These are phyloP conservation scores for Oxytropis ochrocephala DNA, from an alignment of 306 rosid species.

Conservation along the genomic window DNA sequence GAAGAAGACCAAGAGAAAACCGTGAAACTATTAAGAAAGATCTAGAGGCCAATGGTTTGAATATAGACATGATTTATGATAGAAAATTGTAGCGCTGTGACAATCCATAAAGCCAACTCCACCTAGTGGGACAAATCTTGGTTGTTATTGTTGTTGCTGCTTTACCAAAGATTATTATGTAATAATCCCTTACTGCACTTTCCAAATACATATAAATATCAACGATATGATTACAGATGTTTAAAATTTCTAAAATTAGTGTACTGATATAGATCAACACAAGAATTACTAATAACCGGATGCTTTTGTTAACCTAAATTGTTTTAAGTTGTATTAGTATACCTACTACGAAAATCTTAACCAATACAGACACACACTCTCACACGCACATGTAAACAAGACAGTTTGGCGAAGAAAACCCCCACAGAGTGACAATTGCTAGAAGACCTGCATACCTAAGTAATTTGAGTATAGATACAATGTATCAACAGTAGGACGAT, in stretches of 20 bases:
- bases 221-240: background rate
- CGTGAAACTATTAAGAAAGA: too few species aligned
- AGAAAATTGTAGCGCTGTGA: too few species aligned
- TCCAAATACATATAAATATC: background rate
- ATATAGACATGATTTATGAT: too few species aligned
- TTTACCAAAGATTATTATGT: background rate
- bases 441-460: background rate
- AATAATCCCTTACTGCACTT: slow-evolving; percentile 11
- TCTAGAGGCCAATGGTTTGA: too few species aligned
- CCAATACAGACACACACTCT: background rate
- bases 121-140: too few species aligned
- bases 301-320: background rate
- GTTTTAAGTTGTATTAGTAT: background rate
- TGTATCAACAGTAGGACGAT: background rate
- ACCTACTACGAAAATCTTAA: background rate
- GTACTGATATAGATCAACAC: background rate
- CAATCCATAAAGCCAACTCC: too few species aligned
- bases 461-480: background rate
- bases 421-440: background rate
- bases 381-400: background rate
- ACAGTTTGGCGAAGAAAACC: background rate
- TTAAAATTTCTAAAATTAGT: background rate
- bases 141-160: too few species aligned
- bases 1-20: too few species aligned
- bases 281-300: background rate